A percentile compares a stretch with the other conserved stretches of the same genome.
Conservation (phyloP, 2,329 filamentous ascomycete genomes). For the Pyricularia pennisetigena region DNA sequence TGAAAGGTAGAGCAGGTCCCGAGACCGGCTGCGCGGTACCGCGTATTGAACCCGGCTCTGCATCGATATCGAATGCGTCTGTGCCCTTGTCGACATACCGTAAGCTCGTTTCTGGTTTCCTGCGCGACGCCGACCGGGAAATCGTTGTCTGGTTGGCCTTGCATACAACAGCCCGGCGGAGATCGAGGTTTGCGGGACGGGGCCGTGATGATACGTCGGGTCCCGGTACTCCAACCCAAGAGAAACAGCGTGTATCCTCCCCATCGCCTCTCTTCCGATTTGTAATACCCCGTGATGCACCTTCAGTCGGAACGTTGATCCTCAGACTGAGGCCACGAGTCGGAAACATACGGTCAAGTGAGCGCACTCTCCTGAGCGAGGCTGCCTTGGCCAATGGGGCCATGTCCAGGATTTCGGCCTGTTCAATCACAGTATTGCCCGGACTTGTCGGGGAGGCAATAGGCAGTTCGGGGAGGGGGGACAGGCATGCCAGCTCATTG, state of each 20-base stretch:
- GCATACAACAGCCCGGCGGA: conserved; percentile 17
- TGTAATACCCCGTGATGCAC: too few relatives aligned
- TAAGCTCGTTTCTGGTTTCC: conserved; percentile 14
- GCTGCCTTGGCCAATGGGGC: neutral
- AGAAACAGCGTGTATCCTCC: neutral
- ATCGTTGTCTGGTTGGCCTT: conserved; percentile 20
- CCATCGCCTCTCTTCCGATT: neutral
- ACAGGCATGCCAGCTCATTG: neutral
- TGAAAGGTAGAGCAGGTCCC: conserved; percentile 35
- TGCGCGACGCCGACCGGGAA: conserved; percentile 16
- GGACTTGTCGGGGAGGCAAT: neutral
- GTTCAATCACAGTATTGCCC: conserved; percentile 1
- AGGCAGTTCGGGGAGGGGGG: neutral
- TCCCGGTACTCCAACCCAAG: conserved; percentile 3
- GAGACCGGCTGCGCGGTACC: neutral
- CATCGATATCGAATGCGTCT: conserved; percentile 18
- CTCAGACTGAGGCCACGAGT: neutral
- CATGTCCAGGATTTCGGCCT: neutral
- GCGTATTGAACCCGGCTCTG: neutral
- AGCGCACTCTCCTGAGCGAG: neutral
- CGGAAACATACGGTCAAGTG: neutral
- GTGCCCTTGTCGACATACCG: conserved; percentile 30
- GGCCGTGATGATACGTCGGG: neutral
- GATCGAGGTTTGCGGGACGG: conserved; percentile 8
- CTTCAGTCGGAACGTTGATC: neutral